Evolutionary conservation across 2,329 filamentous ascomycete genomes (phyloP).

Genomic region (Aspergillus sp.): DNA sequence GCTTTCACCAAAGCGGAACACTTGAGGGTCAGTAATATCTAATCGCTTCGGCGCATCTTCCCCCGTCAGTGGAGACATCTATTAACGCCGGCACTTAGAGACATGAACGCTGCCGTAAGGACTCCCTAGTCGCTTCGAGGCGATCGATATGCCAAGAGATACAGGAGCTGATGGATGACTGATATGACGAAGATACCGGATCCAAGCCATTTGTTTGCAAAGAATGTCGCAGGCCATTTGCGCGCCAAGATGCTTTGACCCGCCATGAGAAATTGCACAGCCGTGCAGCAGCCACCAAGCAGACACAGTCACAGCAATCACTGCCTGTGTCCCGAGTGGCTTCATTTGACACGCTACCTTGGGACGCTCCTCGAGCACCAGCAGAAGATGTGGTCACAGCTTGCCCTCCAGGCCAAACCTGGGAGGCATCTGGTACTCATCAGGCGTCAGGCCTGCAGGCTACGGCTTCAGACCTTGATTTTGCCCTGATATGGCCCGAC

Average conservation of each 20-base stretch:
- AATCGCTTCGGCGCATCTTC: conserved; percentile 10
- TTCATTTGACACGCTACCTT: conserved; percentile 28
- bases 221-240: conserved; percentile 47
- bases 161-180: conserved; percentile 25
- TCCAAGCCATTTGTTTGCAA: conserved; percentile 49
- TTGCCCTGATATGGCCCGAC: conserved; percentile 51
- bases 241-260: conserved; percentile 50
- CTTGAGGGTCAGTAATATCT: conserved; percentile 37
- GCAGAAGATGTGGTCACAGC: conserved; percentile 23
- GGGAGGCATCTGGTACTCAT: conserved; percentile 28
- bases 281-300: conserved; percentile 32
- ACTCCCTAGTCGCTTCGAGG: background rate
- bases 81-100: conserved; percentile 36
- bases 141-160: background rate
- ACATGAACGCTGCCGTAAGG: conserved; percentile 50
- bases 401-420: conserved; percentile 29
- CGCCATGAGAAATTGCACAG: conserved; percentile 50
- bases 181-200: conserved; percentile 42
- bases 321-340: conserved; percentile 21
- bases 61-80: conserved; percentile 20
- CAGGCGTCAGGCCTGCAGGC: conserved; percentile 30
- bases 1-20: conserved; percentile 49
- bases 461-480: conserved; percentile 41
- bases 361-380: conserved; percentile 32
- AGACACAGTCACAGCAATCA: conserved; percentile 16